A percentile compares a stretch with the other conserved stretches of the same genome.
Evolutionary conservation across 495 filamentous ascomycete species (phyloP).

Genomic region (Penicillium paxilli): DNA sequence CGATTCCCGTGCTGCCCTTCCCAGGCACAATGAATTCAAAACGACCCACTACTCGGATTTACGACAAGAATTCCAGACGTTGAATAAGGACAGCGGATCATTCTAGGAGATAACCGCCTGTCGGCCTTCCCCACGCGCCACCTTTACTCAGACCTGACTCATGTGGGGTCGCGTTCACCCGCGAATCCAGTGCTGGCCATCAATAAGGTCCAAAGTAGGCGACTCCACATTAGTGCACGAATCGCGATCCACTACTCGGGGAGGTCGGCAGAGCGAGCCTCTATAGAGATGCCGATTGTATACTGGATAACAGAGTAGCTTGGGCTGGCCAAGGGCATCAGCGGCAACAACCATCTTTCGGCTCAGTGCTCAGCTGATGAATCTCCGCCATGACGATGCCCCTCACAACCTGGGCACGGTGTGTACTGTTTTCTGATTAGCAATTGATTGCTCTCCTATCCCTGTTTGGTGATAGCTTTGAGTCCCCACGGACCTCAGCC

Average conservation of each 20-base stretch:
- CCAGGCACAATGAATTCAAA: neutral
- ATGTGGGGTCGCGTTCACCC: slow-evolving; percentile 34
- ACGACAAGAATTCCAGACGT: neutral
- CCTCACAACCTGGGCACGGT: neutral
- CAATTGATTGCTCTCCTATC: neutral
- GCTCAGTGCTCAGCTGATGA: slow-evolving; percentile 9
- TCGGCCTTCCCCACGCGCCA: slow-evolving; percentile 13
- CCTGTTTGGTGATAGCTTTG: neutral
- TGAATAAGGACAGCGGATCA: neutral
- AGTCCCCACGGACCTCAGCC: slow-evolving; percentile 6
- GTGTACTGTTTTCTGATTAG: too few relatives aligned
- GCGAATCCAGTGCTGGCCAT: slow-evolving; percentile 1
- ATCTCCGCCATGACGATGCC: slow-evolving; percentile 3
- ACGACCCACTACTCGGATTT: neutral
- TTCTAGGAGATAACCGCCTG: neutral
- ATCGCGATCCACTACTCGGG: slow-evolving; percentile 16
- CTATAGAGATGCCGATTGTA: slow-evolving; percentile 17
- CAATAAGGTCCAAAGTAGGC: neutral
- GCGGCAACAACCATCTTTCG: neutral
- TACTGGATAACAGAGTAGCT: neutral
- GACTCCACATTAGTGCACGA: slow-evolving; percentile 18
- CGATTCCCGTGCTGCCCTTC: neutral
- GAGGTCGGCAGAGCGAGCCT: slow-evolving; percentile 19
- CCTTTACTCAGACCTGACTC: slow-evolving; percentile 39
- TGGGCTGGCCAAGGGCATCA: neutral